Conservation (phyloP, 306 rosid species). For the Casuarina glauca region DNA sequence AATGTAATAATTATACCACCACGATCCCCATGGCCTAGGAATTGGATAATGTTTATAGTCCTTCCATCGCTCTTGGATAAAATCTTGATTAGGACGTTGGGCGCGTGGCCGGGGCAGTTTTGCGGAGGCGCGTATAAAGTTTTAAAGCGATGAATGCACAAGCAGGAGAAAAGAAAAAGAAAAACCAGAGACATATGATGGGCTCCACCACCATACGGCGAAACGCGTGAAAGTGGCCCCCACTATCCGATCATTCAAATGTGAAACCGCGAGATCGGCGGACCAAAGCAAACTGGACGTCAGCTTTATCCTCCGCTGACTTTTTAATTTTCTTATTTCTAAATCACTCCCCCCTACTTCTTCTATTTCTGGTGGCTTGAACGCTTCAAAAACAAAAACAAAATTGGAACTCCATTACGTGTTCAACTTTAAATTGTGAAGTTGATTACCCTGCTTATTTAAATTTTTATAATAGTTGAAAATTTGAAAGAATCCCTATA, state of each 20-base stretch:
- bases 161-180: neutral
- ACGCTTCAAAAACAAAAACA: neutral
- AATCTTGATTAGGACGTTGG: neutral
- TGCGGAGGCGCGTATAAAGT: neutral
- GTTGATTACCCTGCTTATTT: too few species aligned
- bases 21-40: too few species aligned
- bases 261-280: constrained; percentile 12
- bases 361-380: constrained; percentile 15
- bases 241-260: constrained; percentile 18
- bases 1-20: too few species aligned
- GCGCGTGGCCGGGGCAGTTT: neutral
- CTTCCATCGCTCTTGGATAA: too few species aligned
- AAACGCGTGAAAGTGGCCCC: constrained; percentile 67
- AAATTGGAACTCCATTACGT: too few species aligned
- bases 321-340: neutral
- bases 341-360: too few species aligned
- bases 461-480: too few species aligned
- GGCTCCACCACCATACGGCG: constrained; percentile 22
- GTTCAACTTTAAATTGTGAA: too few species aligned
- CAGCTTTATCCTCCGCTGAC: constrained; percentile 12
- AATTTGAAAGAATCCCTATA: too few species aligned
- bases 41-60: too few species aligned
- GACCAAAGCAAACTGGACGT: neutral
- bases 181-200: neutral
- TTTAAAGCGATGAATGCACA: neutral